Conservation (phyloP, 352 stramenopile species). For the Phytophthora podocarpi region DNA sequence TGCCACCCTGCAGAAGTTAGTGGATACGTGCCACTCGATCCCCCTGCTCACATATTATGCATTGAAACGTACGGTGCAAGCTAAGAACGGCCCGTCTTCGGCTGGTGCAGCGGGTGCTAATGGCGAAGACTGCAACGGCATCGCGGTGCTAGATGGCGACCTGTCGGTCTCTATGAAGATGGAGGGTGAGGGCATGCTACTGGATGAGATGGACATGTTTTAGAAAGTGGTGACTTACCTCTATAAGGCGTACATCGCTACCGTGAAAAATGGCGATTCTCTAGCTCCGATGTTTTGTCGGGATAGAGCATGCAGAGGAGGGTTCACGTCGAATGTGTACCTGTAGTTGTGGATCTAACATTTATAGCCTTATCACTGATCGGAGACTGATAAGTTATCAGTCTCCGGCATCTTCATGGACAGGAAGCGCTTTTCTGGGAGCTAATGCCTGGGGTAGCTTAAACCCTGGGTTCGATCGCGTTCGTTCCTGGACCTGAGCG, state of each 20-base stretch:
- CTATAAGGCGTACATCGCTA: not conserved
- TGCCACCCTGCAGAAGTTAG: conserved; percentile 57
- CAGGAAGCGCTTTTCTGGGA: conserved; percentile 27
- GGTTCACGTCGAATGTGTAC: no score
- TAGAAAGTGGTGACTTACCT: conserved; percentile 34
- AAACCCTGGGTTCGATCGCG: conserved; percentile 40
- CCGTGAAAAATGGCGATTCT: not conserved
- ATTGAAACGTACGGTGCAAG: conserved; percentile 59
- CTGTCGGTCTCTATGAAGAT: conserved; percentile 82
- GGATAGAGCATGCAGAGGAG: not conserved
- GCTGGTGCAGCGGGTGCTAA: conserved; percentile 21
- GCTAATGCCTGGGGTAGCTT: conserved; percentile 55
- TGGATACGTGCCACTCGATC: conserved; percentile 68
- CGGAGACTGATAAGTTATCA: no score
- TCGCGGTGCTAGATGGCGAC: conserved; percentile 75
- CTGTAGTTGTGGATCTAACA: conserved; percentile 16
- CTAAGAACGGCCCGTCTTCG: conserved; percentile 42
- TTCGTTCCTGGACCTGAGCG: conserved; percentile 52
- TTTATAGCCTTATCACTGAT: conserved; percentile 20
- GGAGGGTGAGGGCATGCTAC: conserved; percentile 80
- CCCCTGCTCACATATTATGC: conserved; percentile 81
- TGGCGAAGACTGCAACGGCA: conserved; percentile 76
- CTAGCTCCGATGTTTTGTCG: not conserved
- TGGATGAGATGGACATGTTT: conserved; percentile 89
- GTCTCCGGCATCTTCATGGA: conserved; percentile 18